Base-by-base conservation (phyloP, 2,329 filamentous ascomycete genomes). In the Magnaporthiopsis incrustans region DNA sequence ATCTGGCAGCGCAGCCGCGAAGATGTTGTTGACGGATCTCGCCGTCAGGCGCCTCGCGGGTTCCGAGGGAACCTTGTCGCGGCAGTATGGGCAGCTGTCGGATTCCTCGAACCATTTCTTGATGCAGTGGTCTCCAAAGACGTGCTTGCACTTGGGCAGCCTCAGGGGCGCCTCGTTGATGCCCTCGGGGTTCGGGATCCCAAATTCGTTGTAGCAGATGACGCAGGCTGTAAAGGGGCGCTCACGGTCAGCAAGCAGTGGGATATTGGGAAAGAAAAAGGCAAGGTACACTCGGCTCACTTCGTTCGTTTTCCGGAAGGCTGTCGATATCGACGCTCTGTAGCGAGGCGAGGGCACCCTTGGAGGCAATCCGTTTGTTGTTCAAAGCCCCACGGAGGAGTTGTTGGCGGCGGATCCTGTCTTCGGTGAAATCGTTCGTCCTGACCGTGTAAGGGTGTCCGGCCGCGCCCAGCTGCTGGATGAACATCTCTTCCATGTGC, bases 141-240 rank as follows among this genome's bases (percentile, higher is more conserved):
- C 72, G 68, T 89, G 86, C 67, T 83, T 85, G 76, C 86, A 89
- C 67, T 79, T 82, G 2, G 86, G 85, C 25, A 88, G 73, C 26
- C 83, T 82, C 22, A 88, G 71, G 1, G 86, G 83, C 3, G 73
- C 76, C 70, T 89, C 86, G 59, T 76, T 79, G 26, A 83, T 73
- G 1, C 85, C 85, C 67, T 88, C 86, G 0, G 85, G 84, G 33
- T 81, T 85, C 65, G 76, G 71, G 18, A 80, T 76, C 44, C 83
- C 84, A 68, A 82, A 87, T 11, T 86, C 83, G 67, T 86, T 87
- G 70, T 88, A 88, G 73, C 85, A 88, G 65, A 88, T 88, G 26
- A 84, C 79, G 70, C 85, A 88, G 18, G 74, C 85, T 88, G 50
- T 22, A 53, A 8, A 5, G 27, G 66, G 7, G 32, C 66, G 33